Evolutionary conservation across 768 basidiomycete genomes (phyloP).

Genomic region (Boletus sp.): DNA sequence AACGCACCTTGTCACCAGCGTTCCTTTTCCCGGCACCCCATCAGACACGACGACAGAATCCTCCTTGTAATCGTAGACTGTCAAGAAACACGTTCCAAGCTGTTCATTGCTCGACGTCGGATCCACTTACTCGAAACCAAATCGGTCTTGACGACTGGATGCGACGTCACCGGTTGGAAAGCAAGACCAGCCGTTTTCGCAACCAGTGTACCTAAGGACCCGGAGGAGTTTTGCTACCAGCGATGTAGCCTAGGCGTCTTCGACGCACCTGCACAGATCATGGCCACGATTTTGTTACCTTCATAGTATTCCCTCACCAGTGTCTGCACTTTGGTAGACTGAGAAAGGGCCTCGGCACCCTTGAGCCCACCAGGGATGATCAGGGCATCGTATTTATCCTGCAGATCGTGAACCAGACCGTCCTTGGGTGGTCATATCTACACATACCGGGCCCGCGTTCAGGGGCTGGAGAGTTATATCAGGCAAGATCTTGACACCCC

Average conservation of each 20-base stretch:
- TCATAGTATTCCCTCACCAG: slow-evolving; percentile 55
- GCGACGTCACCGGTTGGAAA: slow-evolving; percentile 70
- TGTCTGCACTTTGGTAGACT: slow-evolving; percentile 55
- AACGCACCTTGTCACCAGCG: slow-evolving; percentile 70
- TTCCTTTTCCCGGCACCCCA: slow-evolving; percentile 35
- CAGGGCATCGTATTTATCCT: slow-evolving; percentile 68
- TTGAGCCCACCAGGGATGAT: slow-evolving; percentile 78
- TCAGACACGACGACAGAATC: slow-evolving; percentile 67
- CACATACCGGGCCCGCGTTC: slow-evolving; percentile 47
- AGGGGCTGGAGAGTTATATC: slow-evolving; percentile 53
- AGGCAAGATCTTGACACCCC: slow-evolving; percentile 71
- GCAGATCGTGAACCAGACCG: not conserved
- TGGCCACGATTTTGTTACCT: slow-evolving; percentile 54
- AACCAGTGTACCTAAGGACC: slow-evolving; percentile 57
- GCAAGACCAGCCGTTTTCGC: slow-evolving; percentile 63
- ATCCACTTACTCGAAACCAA: slow-evolving; percentile 50
- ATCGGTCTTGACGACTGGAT: slow-evolving; percentile 63
- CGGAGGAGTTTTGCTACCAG: not conserved
- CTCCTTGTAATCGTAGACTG: slow-evolving; percentile 75
- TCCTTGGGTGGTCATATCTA: not conserved
- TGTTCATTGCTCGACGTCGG: not conserved
- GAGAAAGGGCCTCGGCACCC: slow-evolving; percentile 73
- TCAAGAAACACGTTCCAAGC: not conserved
- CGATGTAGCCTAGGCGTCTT: not conserved
- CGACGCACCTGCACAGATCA: slow-evolving; percentile 78